Conservation (phyloP, 148 eudicot species). For the Cornus florida region DNA sequence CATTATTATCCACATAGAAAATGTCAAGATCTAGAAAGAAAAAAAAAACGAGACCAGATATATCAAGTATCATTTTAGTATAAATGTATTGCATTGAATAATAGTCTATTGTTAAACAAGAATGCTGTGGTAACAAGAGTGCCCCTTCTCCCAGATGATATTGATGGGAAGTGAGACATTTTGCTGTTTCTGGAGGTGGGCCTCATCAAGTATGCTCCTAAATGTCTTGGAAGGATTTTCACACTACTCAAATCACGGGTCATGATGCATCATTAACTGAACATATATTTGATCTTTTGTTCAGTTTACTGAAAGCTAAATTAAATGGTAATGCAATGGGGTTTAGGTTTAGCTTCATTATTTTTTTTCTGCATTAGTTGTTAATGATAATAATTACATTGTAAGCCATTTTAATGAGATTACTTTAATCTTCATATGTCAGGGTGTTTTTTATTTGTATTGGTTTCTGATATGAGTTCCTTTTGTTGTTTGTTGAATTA, state of each 20-base stretch:
- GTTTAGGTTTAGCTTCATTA: too few relatives aligned
- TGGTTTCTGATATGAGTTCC: slow-evolving; percentile 25
- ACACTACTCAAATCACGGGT: background rate
- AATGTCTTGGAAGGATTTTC: background rate
- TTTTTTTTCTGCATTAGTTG: background rate
- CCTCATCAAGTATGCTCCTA: slow-evolving; percentile 19
- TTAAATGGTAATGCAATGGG: background rate
- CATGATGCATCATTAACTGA: background rate
- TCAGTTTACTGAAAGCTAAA: background rate
- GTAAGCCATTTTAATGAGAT: background rate
- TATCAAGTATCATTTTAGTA: background rate
- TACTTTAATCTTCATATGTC: background rate
- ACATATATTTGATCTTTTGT: background rate
- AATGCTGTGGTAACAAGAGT: slow-evolving; percentile 42
- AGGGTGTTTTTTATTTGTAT: background rate
- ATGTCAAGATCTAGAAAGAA: background rate
- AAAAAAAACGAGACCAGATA: background rate
- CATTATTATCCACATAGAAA: background rate
- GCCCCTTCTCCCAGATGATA: slow-evolving; percentile 78
- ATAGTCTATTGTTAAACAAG: background rate
- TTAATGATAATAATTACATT: background rate
- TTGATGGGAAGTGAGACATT: slow-evolving; percentile 73
- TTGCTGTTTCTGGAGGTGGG: slow-evolving; percentile 49
- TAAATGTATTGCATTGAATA: slow-evolving; percentile 14
- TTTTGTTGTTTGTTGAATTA: slow-evolving; percentile 49